Evolutionary conservation across 495 filamentous ascomycete genomes (phyloP).

Genomic region (Hyphodiscus hymeniophilus): DNA sequence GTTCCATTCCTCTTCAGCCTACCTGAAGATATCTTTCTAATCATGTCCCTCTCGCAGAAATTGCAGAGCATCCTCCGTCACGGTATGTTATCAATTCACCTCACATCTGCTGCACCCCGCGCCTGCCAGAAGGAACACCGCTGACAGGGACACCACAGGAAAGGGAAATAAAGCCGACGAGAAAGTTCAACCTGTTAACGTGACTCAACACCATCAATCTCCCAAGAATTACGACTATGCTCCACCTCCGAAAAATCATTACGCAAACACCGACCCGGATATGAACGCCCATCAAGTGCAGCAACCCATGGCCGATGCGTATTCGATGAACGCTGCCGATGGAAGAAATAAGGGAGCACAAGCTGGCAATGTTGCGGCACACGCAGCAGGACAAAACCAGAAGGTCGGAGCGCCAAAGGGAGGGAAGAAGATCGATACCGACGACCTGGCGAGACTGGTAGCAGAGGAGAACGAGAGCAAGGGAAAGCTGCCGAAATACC

Average conservation of each 20-base stretch:
- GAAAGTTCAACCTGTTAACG: slow-evolving; percentile 58
- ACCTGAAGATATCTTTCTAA: slow-evolving; percentile 13
- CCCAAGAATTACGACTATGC: slow-evolving; percentile 38
- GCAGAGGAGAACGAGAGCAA: slow-evolving; percentile 82
- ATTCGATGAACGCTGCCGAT: slow-evolving; percentile 44
- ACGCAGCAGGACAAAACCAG: slow-evolving; percentile 40
- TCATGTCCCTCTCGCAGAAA: slow-evolving; percentile 46
- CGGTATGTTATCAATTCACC: slow-evolving; percentile 37
- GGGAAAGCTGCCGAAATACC: slow-evolving; percentile 83
- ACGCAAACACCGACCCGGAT: slow-evolving; percentile 43
- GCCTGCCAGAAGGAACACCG: background rate
- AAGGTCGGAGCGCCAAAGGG: slow-evolving; percentile 22
- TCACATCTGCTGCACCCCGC: slow-evolving; percentile 8
- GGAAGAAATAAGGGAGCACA: slow-evolving; percentile 56
- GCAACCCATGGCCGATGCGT: slow-evolving; percentile 38
- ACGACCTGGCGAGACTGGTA: slow-evolving; percentile 73
- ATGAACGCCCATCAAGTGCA: slow-evolving; percentile 40
- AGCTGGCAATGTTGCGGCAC: slow-evolving; percentile 50
- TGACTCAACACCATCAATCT: slow-evolving; percentile 44
- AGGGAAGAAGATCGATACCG: slow-evolving; percentile 49
- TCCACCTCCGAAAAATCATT: slow-evolving; percentile 40
- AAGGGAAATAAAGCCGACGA: slow-evolving; percentile 72
- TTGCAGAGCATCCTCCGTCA: slow-evolving; percentile 98
- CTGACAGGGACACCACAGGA: slow-evolving; percentile 27
- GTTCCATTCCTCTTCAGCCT: no score